Evolutionary conservation across 2,329 filamentous ascomycete genomes (phyloP).

Genomic region (Sclerotinia subarctica): DNA sequence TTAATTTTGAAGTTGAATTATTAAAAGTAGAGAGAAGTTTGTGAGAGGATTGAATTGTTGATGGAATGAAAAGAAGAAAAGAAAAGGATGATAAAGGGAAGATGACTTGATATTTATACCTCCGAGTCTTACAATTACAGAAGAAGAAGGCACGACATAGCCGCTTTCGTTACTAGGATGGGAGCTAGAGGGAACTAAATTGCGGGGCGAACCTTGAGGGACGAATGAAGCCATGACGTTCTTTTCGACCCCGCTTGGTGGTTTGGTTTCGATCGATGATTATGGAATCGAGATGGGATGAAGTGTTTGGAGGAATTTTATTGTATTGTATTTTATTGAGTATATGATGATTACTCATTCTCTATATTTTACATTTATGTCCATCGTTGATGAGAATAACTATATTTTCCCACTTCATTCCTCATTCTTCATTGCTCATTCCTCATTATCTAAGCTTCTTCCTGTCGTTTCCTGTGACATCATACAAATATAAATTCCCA

Average conservation of each 20-base stretch:
- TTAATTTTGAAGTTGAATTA: neutral
- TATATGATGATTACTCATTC: too few species aligned
- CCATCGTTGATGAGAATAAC: too few species aligned
- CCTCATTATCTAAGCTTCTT: neutral
- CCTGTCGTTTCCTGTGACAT: neutral
- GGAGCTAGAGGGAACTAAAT: neutral
- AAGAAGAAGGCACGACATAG: neutral
- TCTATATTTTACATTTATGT: too few species aligned
- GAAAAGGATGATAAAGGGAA: neutral
- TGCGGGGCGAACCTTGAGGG: neutral
- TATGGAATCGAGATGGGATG: neutral
- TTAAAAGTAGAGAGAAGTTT: neutral
- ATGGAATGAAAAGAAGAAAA: neutral
- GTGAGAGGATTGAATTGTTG: neutral
- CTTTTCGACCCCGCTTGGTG: neutral
- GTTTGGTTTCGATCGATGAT: neutral
- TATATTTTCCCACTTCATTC: neutral
- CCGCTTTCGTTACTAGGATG: neutral
- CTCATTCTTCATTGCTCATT: neutral
- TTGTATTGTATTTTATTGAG: neutral
- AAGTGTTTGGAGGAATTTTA: too few species aligned
- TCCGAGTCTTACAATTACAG: neutral
- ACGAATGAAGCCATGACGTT: conserved; percentile 6
- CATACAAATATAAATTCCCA: neutral
- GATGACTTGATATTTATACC: conserved; percentile 6